Evolutionary conservation across 768 basidiomycete genomes (phyloP).

Genomic region (Lepiota venenata): DNA sequence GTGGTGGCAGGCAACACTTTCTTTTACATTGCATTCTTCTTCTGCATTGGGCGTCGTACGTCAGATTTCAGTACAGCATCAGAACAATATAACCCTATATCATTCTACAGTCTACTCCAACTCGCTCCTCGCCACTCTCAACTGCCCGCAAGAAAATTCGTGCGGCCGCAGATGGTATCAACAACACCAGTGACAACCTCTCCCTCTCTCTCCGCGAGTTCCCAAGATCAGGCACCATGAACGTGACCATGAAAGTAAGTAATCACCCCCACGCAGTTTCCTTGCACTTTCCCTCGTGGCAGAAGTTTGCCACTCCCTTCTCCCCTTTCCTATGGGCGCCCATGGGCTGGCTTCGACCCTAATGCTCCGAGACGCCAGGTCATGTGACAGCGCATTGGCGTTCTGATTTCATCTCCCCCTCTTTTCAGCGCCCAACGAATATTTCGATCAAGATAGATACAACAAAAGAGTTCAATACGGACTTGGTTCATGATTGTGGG

Average conservation of each 20-base stretch:
- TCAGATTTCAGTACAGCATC: conserved; percentile 11
- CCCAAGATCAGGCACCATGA: conserved; percentile 24
- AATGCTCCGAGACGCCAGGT: no score
- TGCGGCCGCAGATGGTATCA: conserved; percentile 32
- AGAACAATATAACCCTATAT: conserved; percentile 3
- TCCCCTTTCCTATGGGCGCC: background rate
- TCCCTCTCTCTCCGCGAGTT: conserved; percentile 37
- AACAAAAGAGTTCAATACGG: conserved; percentile 44
- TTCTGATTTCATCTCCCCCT: background rate
- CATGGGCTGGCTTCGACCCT: no score
- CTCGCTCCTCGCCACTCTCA: conserved; percentile 57
- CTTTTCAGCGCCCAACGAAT: conserved; percentile 35
- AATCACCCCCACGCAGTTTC: background rate
- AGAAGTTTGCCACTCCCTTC: background rate
- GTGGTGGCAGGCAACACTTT: conserved; percentile 42
- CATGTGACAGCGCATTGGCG: background rate
- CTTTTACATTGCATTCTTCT: conserved; percentile 59
- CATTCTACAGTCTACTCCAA: conserved; percentile 49
- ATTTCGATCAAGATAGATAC: conserved; percentile 57
- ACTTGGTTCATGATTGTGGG: conserved; percentile 32
- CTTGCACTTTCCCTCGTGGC: background rate
- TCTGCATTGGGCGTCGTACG: conserved; percentile 56
- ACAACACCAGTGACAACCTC: conserved; percentile 38
- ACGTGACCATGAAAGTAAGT: conserved; percentile 1
- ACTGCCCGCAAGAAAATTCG: conserved; percentile 48